Evolutionary conservation across 1,284 basidiomycete genomes (phyloP), one percentile per base, ranked within the genome.

Genomic region (Fomes fomentarius): DNA sequence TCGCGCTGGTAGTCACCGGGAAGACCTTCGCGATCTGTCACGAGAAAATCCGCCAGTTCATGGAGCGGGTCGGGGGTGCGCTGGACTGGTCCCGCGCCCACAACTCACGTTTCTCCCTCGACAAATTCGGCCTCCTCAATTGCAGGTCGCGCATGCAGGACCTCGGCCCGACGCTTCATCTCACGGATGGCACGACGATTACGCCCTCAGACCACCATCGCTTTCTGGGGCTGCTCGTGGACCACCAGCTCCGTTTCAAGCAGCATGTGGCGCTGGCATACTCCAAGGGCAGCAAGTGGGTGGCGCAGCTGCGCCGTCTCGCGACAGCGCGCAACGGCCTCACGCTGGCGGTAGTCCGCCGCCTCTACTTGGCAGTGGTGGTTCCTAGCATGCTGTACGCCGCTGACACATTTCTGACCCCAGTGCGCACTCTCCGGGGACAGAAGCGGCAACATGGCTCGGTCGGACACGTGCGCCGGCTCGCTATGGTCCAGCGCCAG

Each of bases 381-480:
- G n/a, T n/a, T n/a, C n/a, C n/a, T n/a, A 67, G 68, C 43, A 69
- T 76, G 63, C 64, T 67, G 1, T 76, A 76, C 42, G 71, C 66
- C 2, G 60, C 69, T 0, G 71, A 74, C 38, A 44, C 76, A 0
- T 77, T 71, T 67, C 48, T 66, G 39, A 15, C 71, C 63, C 42
- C 70, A 0, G 43, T 64, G 1, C 52, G 62, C 0, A 39, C 43
- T 3, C 47, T 61, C 0, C 41, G 24, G 1, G 57, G 43, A n/a
- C 52, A 39, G 22, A 62, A 14, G 30, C 37, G n/a, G 56, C 61
- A 1, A n/a, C n/a, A n/a, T n/a, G n/a, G n/a, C n/a, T n/a, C n/a
- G n/a, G 51, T 57, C 0, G 53, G 54, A 0, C 8, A 19, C 4
- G 46, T 60, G 3, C 30, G 21, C 1, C n/a, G 34, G 37, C 56